Evolutionary conservation across 805 yeast species (phyloP).

Genomic region (Cyberlindnera subsufficiens): DNA sequence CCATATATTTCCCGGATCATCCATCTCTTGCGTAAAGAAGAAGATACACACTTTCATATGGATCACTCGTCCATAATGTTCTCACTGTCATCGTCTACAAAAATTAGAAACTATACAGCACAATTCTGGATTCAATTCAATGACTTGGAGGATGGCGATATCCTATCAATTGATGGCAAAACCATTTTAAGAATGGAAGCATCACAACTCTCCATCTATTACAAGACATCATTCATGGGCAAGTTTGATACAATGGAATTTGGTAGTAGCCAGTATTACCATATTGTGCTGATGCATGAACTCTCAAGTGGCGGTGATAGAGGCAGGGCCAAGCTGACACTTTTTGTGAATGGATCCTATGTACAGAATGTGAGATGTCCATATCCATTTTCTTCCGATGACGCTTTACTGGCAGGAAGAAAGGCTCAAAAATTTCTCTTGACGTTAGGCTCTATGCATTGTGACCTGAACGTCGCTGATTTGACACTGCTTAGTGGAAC

Average conservation of each 20-base stretch:
- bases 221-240: conserved; percentile 6
- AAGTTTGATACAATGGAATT: conserved; percentile 14
- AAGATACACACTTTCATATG: conserved; percentile 22
- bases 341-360: conserved; percentile 14
- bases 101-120: conserved; percentile 14
- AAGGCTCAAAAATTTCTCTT: not conserved
- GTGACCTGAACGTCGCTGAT: conserved; percentile 23
- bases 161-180: conserved; percentile 20
- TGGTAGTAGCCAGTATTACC: conserved; percentile 13
- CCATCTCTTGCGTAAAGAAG: conserved; percentile 10
- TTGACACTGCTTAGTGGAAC: conserved; percentile 32
- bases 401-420: not conserved
- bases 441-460: conserved; percentile 11
- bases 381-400: conserved; percentile 8
- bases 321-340: conserved; percentile 13
- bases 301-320: conserved; percentile 7
- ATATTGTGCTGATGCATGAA: conserved; percentile 16
- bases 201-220: conserved; percentile 25
- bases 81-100: not conserved
- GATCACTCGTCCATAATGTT: conserved; percentile 23
- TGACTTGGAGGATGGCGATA: conserved; percentile 22
- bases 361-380: conserved; percentile 17
- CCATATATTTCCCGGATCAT: conserved; percentile 4
- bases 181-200: conserved; percentile 26
- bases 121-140: conserved; percentile 27